phyloP scores from a whole-genome alignment of 75 land plant species.

The Adiantum capillusveneris region DNA sequence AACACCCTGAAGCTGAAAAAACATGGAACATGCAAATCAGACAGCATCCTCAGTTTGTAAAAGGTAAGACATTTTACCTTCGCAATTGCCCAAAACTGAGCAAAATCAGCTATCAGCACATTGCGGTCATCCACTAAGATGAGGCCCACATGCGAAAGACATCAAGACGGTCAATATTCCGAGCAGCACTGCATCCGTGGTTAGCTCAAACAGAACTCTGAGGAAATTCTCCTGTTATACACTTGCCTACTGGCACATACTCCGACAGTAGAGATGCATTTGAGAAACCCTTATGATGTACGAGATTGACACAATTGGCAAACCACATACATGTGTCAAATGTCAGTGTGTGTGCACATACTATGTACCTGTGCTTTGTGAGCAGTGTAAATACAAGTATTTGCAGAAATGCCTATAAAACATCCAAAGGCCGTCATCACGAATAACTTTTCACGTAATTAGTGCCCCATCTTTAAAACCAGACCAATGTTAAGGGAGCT shows the following conservation, averaged over 20 bases:
- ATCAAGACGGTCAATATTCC: constrained; percentile 60
- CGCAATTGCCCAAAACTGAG: constrained; percentile 95
- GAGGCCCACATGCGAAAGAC: constrained; percentile 80
- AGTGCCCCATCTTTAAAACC: too few species aligned
- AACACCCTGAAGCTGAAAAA: too few species aligned
- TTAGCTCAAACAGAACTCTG: constrained; percentile 44
- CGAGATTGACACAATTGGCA: too few species aligned
- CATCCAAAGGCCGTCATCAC: too few species aligned
- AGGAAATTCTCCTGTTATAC: constrained; percentile 2
- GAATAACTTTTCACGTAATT: too few species aligned
- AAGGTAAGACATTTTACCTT: constrained; percentile 61
- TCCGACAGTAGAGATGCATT: neutral
- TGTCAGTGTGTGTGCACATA: too few species aligned
- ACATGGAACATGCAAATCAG: constrained; percentile 1
- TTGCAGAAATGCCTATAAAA: too few species aligned
- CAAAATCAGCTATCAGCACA: constrained; percentile 98
- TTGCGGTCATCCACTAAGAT: constrained; percentile 99
- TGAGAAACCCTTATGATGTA: too few species aligned
- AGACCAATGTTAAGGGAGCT: too few species aligned
- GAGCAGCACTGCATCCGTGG: constrained; percentile 72
- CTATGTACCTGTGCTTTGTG: too few species aligned
- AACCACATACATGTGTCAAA: too few species aligned
- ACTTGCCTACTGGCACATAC: neutral
- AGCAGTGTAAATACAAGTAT: too few species aligned
- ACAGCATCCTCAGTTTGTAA: neutral